A percentile compares a stretch with the other conserved stretches of the same genome.
phyloP scores from a whole-genome alignment of 2,329 filamentous ascomycete genomes.

The Fusarium globosum region DNA sequence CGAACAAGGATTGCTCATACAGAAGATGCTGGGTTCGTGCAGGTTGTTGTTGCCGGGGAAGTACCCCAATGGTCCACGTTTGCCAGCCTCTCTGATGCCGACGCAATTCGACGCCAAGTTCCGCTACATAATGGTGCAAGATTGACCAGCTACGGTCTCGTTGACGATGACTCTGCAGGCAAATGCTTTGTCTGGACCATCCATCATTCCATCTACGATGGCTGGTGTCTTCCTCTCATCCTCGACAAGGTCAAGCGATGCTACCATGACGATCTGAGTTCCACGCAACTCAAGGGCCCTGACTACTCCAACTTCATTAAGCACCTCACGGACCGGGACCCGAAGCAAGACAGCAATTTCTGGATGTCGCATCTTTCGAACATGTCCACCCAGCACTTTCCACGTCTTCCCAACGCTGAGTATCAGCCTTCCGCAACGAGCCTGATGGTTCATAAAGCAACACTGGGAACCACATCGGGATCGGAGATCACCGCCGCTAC shows the following conservation, averaged over 20 bases:
- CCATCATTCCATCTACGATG: conserved; percentile 46
- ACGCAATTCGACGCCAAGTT: conserved; percentile 6
- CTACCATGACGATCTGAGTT: neutral
- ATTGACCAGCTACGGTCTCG: conserved; percentile 12
- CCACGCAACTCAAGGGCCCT: neutral
- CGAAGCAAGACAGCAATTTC: conserved; percentile 13
- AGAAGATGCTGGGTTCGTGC: conserved; percentile 28
- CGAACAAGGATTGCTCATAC: conserved; percentile 39
- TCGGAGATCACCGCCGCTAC: conserved; percentile 36
- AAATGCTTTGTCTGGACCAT: conserved; percentile 41
- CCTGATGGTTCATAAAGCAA: conserved; percentile 30
- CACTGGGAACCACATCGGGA: neutral
- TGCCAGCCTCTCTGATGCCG: neutral
- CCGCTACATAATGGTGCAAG: conserved; percentile 22
- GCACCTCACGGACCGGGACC: conserved; percentile 12
- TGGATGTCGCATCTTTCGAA: conserved; percentile 30
- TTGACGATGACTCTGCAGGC: neutral
- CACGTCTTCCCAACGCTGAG: conserved; percentile 30
- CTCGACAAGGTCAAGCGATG: conserved; percentile 36
- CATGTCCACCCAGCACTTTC: conserved; percentile 35
- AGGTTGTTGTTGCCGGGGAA: conserved; percentile 27
- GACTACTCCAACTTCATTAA: conserved; percentile 28
- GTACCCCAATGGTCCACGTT: conserved; percentile 16
- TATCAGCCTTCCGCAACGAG: conserved; percentile 30
- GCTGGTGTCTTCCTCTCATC: conserved; percentile 42